Conservation (phyloP, 129 eudicot species). For the Apium graveolens region DNA sequence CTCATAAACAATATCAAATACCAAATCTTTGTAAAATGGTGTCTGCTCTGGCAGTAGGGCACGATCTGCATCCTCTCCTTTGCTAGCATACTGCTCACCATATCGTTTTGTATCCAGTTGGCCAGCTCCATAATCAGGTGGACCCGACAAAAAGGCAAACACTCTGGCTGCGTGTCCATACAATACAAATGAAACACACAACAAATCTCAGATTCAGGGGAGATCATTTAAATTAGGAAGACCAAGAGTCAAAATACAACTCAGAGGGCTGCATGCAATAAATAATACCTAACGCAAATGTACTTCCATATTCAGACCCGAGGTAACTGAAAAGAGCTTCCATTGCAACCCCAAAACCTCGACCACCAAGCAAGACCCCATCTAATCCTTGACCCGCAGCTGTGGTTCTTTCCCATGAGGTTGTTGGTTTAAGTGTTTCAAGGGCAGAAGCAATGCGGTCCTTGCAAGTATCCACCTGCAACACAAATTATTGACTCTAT, state of each 20-base stretch:
- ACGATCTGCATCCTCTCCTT: slow-evolving; percentile 99
- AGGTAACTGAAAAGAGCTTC: slow-evolving; percentile 82
- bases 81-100: slow-evolving; percentile 99
- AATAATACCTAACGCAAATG: slow-evolving; percentile 73
- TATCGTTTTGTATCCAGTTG: slow-evolving; percentile 91
- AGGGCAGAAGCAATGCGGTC: slow-evolving; percentile 91
- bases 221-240: slow-evolving; percentile 4
- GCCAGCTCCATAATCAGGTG: slow-evolving; percentile 97
- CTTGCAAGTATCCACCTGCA: slow-evolving; percentile 92
- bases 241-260: not conserved
- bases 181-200: slow-evolving; percentile 4
- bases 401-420: slow-evolving; percentile 81
- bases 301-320: slow-evolving; percentile 93
- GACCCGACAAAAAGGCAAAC: slow-evolving; percentile 92
- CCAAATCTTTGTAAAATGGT: slow-evolving; percentile 92
- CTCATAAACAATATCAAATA: slow-evolving; percentile 22
- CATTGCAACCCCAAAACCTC: slow-evolving; percentile 96
- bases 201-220: slow-evolving; percentile 5
- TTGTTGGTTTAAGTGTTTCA: slow-evolving; percentile 82
- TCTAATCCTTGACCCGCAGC: slow-evolving; percentile 76
- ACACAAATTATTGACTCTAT: slow-evolving; percentile 12
- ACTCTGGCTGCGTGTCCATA: slow-evolving; percentile 69
- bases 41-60: slow-evolving; percentile 99
- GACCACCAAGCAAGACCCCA: slow-evolving; percentile 75
- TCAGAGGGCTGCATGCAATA: not conserved